phyloP scores from a whole-genome alignment of 2,329 filamentous ascomycete genomes.

The Pseudocercospora fuligena region DNA sequence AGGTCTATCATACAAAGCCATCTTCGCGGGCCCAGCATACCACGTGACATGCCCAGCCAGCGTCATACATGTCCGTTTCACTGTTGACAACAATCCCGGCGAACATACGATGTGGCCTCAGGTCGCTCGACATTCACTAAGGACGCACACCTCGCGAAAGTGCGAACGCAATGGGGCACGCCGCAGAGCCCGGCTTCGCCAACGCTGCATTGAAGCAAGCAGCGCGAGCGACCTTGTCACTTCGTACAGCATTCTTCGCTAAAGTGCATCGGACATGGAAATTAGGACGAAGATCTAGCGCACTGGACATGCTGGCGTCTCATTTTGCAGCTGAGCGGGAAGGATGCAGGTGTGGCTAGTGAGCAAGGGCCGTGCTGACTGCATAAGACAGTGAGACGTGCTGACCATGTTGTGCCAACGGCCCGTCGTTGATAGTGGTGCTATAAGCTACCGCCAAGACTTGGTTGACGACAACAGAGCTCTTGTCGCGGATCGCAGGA shows the following conservation, averaged over 20 bases:
- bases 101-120: not conserved
- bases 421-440: not conserved
- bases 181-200: not conserved
- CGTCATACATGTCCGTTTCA: too few relatives aligned
- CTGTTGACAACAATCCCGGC: too few relatives aligned
- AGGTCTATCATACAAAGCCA: too few relatives aligned
- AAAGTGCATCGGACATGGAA: conserved; percentile 2
- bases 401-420: not conserved
- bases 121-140: not conserved
- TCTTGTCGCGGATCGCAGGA: not conserved
- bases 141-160: not conserved
- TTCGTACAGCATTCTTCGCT: not conserved
- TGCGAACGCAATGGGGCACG: not conserved
- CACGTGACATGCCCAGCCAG: not conserved
- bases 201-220: not conserved
- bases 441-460: conserved; percentile 9
- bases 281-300: not conserved
- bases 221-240: not conserved
- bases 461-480: conserved; percentile 8
- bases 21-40: too few relatives aligned
- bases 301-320: not conserved
- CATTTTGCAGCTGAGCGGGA: not conserved
- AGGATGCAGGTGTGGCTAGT: not conserved
- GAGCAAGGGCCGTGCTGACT: conserved; percentile 8
- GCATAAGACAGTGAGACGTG: conserved; percentile 2